Base-by-base conservation (phyloP, 2,329 filamentous ascomycete genomes). In the Ceratocystis smalleyi region DNA sequence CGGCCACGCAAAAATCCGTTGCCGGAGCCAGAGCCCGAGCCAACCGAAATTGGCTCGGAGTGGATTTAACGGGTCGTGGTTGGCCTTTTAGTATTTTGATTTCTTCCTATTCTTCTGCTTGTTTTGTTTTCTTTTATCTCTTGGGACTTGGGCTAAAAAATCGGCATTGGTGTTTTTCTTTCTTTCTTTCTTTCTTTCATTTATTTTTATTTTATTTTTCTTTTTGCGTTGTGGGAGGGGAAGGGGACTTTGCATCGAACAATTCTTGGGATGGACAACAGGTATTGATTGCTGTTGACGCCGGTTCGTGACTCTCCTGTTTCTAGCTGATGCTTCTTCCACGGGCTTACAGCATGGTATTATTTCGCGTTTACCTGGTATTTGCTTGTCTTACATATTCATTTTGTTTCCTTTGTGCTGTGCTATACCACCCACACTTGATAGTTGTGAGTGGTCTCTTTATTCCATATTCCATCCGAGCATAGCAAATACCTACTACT, bases 1-100 rank as follows among this genome's bases (percentile, higher is more conserved):
- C 76, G 80, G 19, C 78, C 80, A n/a, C 74, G 75, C 61, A 82
- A 81, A 71, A 75, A 75, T 61, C 71, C 71, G n/a, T 67, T 69
- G 24, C 62, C 65, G 22, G 75, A 75, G 19, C 70, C 72, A 2
- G 75, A 77, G 3, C 72, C 74, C 5, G 54, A 57, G 17, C 74
- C 75, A 5, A 72, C 68, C 17, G 73, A 75, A 30, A 65, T 72
- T 43, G 74, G 76, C 15, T 74, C 70, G 17, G 72, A 74, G 47
- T 76, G 75, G 75, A 68, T 71, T 60, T 75, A 67, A 68, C 64
- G 68, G 35, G 51, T 61, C 47, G 6, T n/a, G 51, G 2, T 8
- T 32, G n/a, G 17, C 27, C 30, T 57, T 35, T 10, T 57, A 24
- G 19, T 15, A 24, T 27, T 24, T 54, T 54, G 12, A 24, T 57